A percentile compares a stretch with the other conserved stretches of the same genome.
Evolutionary conservation across 2,329 filamentous ascomycete species (phyloP).

Genomic region (Pestalotiopsis sp.): DNA sequence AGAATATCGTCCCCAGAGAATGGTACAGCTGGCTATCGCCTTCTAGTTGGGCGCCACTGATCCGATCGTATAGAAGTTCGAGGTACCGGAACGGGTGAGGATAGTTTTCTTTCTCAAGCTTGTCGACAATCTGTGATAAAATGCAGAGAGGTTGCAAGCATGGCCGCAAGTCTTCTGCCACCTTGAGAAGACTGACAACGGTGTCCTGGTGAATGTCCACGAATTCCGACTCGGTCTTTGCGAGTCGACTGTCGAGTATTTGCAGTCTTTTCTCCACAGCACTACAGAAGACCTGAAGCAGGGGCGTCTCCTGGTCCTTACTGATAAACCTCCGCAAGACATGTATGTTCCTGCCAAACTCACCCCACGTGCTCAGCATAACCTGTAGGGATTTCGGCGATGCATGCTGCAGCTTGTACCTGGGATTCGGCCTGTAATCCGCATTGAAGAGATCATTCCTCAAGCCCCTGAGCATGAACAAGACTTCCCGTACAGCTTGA

Average conservation of each 20-base stretch:
- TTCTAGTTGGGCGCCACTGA: conserved; percentile 69
- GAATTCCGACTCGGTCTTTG: conserved; percentile 61
- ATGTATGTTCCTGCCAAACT: conserved; percentile 47
- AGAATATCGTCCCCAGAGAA: conserved; percentile 71
- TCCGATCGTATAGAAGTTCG: conserved; percentile 74
- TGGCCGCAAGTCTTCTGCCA: conserved; percentile 60
- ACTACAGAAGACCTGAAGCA: conserved; percentile 73
- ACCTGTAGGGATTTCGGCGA: conserved; percentile 53
- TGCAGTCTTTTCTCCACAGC: conserved; percentile 59
- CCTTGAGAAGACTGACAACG: conserved; percentile 67
- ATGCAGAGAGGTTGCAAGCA: conserved; percentile 58
- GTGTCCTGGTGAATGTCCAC: conserved; percentile 54
- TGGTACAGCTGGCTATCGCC: conserved; percentile 64
- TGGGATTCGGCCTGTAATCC: conserved; percentile 39
- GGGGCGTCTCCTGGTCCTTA: conserved; percentile 51
- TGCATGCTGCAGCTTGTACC: conserved; percentile 50
- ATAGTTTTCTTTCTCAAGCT: conserved; percentile 51
- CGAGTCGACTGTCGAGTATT: conserved; percentile 61
- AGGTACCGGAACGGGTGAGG: conserved; percentile 71
- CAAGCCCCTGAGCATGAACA: conserved; percentile 85
- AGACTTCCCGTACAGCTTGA: conserved; percentile 72
- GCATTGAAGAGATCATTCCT: conserved; percentile 70
- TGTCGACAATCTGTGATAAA: conserved; percentile 64
- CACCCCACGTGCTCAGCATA: conserved; percentile 48
- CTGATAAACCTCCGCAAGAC: conserved; percentile 48